phyloP scores from a whole-genome alignment of 202 grass and related monocot species.

The Sporobolus alterniflorus region DNA sequence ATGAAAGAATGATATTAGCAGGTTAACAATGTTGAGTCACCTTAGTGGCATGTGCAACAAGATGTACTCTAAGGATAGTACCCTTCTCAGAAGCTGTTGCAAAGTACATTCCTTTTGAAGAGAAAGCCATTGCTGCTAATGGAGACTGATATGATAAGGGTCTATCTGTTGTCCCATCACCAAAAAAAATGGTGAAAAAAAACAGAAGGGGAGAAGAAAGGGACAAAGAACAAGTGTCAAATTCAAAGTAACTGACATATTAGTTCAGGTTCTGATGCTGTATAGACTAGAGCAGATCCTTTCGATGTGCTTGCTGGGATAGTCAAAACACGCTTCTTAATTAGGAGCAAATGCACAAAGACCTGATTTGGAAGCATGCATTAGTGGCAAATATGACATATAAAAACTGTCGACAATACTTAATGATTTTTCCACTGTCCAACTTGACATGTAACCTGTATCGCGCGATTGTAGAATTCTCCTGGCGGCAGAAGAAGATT shows the following conservation, averaged over 20 bases:
- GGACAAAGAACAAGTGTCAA: background rate
- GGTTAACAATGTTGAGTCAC: slow-evolving; percentile 32
- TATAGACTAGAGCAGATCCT: slow-evolving; percentile 91
- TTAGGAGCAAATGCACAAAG: slow-evolving; percentile 93
- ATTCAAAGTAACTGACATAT: slow-evolving; percentile 77
- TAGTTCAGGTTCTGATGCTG: slow-evolving; percentile 90
- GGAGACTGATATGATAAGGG: slow-evolving; percentile 80
- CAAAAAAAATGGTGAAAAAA: slow-evolving; percentile 17
- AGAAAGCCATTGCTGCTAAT: slow-evolving; percentile 84
- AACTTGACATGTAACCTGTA: background rate
- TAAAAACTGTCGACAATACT: background rate
- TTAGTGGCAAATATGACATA: slow-evolving; percentile 25
- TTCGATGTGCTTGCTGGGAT: slow-evolving; percentile 90
- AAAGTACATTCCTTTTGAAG: slow-evolving; percentile 78
- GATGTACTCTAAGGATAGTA: slow-evolving; percentile 90
- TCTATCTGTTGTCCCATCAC: slow-evolving; percentile 74
- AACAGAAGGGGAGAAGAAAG: background rate
- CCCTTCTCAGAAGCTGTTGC: slow-evolving; percentile 96
- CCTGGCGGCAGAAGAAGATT: too few relatives aligned
- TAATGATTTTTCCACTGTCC: background rate
- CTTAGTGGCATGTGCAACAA: slow-evolving; percentile 88
- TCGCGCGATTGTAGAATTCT: too few relatives aligned
- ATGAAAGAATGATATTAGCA: slow-evolving; percentile 39
- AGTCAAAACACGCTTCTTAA: slow-evolving; percentile 80
- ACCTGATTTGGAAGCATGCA: slow-evolving; percentile 48